phyloP scores from a whole-genome alignment of 2,329 filamentous ascomycete genomes.

The Curvularia lunata region DNA sequence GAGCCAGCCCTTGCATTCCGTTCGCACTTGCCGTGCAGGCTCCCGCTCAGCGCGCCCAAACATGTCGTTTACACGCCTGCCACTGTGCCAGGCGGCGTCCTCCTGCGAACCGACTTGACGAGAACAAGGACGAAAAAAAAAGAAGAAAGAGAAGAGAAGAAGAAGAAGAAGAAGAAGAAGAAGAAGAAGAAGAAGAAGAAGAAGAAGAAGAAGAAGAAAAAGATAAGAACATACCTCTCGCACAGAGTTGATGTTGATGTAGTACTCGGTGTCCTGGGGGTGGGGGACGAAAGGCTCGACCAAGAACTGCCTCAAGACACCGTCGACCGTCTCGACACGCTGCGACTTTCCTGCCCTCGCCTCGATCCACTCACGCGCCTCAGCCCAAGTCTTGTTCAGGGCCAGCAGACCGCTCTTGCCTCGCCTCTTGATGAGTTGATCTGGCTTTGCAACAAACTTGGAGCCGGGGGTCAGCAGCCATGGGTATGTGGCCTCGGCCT shows the following conservation, averaged over 20 bases:
- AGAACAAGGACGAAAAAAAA: not conserved
- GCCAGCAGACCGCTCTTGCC: slow-evolving; percentile 97
- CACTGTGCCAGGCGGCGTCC: slow-evolving; percentile 3
- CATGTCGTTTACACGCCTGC: slow-evolving; percentile 20
- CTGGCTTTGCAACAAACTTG: slow-evolving; percentile 98
- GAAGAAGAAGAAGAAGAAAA: slow-evolving; percentile 19
- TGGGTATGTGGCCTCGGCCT: slow-evolving; percentile 95
- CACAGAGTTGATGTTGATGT: slow-evolving; percentile 99
- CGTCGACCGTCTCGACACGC: slow-evolving; percentile 89
- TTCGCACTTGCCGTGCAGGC: slow-evolving; percentile 19
- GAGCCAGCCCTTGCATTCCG: slow-evolving; percentile 24
- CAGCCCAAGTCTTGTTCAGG: slow-evolving; percentile 96
- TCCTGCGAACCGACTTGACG: slow-evolving; percentile 8
- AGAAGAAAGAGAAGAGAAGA: slow-evolving; percentile 2
- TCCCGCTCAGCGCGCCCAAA: slow-evolving; percentile 15
- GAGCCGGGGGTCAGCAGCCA: slow-evolving; percentile 84
- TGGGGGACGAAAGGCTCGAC: slow-evolving; percentile 99
- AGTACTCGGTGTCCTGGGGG: slow-evolving; percentile 94
- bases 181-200: slow-evolving; percentile 3
- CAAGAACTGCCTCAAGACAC: slow-evolving; percentile 90
- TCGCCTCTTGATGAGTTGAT: slow-evolving; percentile 99
- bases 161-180: not conserved
- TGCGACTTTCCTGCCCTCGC: slow-evolving; percentile 89
- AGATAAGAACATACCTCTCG: slow-evolving; percentile 81
- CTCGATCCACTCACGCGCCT: slow-evolving; percentile 93